Evolutionary conservation across 352 stramenopile species (phyloP), one percentile per base, ranked within the genome.

Genomic region (Globisporangium camurandrum): DNA sequence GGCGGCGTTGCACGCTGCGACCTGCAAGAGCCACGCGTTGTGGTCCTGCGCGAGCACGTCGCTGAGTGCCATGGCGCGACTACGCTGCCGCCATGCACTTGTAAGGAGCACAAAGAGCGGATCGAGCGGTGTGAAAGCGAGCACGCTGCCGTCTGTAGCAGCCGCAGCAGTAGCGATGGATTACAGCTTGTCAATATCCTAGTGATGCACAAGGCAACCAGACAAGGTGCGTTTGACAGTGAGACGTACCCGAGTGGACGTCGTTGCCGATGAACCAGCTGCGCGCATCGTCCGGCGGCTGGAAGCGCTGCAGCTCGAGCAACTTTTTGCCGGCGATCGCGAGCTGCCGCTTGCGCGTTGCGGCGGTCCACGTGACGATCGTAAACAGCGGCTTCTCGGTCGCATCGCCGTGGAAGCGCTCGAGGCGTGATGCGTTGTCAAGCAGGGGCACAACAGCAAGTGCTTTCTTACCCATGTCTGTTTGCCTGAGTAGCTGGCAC

Each of bases 241-340:
- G 3, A 16, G 30, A 24, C 30, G 7, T 30, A 81, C 70, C 70
- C 64, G 87, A 71, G 30, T 80, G 46, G 39, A 90, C 82, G 47
- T 62, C 44, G 52, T 86, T 88, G n/a, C 71, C 75, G 11, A 87
- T 59, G 55, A 91, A 91, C 79, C 79, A 91, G 58, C 76, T 88
- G 22, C 76, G 63, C 45, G 67, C 56, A 49, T 83, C 71, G 30
- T 41, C 31, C 26, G 59, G 61, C 19, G 62, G 46, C 56, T 80
- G 58, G 8, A 83, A 39, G 38, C 71, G 73, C 60, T 90, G 75
- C 57, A 90, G 45, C 57, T 90, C 78, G 34, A 90, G 62, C 44
- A 88, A 52, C 20, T 58, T 54, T 1, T 45, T 38, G 12, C 49
- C 50, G 41, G 72, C 61, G 47, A 90, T 54, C 30, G 73, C 73